Evolutionary conservation across 2,329 filamentous ascomycete genomes (phyloP).

Genomic region (Monilinia fructigena): DNA sequence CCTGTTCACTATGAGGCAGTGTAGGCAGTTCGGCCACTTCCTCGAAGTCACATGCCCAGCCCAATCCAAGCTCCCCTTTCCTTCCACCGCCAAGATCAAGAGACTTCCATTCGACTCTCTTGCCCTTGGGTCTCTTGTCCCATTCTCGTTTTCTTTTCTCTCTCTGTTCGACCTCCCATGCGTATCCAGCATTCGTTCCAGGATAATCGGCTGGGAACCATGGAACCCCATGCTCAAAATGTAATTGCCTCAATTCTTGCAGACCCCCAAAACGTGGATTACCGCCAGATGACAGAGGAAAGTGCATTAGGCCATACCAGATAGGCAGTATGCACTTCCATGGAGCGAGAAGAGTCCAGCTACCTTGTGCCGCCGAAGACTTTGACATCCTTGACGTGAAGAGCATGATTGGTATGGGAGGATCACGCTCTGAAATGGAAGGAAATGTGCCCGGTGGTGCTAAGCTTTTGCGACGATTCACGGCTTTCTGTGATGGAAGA

Average conservation of each 20-base stretch:
- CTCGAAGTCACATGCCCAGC: constrained; percentile 84
- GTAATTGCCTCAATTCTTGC: constrained; percentile 73
- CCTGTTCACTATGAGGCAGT: constrained; percentile 22
- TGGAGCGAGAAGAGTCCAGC: constrained; percentile 81
- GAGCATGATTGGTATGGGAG: constrained; percentile 73
- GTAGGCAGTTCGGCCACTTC: constrained; percentile 31
- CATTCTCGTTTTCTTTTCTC: constrained; percentile 61
- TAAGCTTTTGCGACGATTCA: constrained; percentile 72
- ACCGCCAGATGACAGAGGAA: constrained; percentile 73
- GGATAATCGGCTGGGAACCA: constrained; percentile 88
- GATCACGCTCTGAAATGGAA: constrained; percentile 59
- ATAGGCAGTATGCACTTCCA: constrained; percentile 86
- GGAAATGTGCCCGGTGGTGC: constrained; percentile 63
- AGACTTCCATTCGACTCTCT: constrained; percentile 71
- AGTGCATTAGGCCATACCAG: constrained; percentile 85
- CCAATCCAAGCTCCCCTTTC: constrained; percentile 79
- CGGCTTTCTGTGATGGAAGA: constrained; percentile 71
- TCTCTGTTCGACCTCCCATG: constrained; percentile 72
- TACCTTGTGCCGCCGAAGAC: constrained; percentile 57
- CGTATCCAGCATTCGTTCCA: constrained; percentile 73
- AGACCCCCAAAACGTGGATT: constrained; percentile 82
- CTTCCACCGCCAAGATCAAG: constrained; percentile 70
- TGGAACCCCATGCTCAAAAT: constrained; percentile 73
- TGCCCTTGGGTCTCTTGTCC: constrained; percentile 77
- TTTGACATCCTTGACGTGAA: constrained; percentile 56